Base-by-base conservation (phyloP, 2,329 filamentous ascomycete genomes). In the Sporothrix pallida region DNA sequence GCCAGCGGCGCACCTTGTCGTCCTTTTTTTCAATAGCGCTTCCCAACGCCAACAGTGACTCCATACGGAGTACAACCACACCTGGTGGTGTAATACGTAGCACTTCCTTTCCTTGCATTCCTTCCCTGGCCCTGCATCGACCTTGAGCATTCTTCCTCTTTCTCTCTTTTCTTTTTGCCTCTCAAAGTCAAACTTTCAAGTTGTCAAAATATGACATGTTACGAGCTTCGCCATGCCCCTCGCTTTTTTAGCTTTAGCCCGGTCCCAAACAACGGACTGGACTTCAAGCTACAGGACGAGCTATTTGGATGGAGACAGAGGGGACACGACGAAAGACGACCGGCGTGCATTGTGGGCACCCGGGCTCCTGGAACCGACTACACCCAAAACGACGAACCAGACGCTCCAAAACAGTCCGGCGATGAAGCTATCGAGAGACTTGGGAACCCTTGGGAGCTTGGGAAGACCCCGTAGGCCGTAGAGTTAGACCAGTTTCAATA, bases 11-110 rank as follows among this genome's bases (percentile, higher is more conserved):
- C 23, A 56, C 20, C n/a, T 56, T 20, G 52, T 12, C 23, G 52
- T 12, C 10, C 26, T 63, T 31, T 17, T 17, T 63, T 17, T 37
- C 31, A 44, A 63, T 17, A 63, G 31, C 7, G 31, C 31, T 37
- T 37, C 31, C 31, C 31, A 9, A n/a, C 10, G 42, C 31, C 31
- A 5, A 37, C 31, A 37, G 31, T 37, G 4, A 48, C 62, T 67
- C 62, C 62, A 67, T 67, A 67, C 62, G 42, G 62, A 48, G 62
- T 67, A 67, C 62, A 48, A 67, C 42, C 62, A 67, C 42, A 48
- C 62, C n/a, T 62, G 60, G 42, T 48, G 42, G 9, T 7, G 20
- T 48, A 26, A 26, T 26, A 26, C 62, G n/a, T 48, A 8, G 20
- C 12, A 67, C 42, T 63, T 37, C 31, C 17, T 42, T 15, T 42